These are phyloP conservation scores for Beauveria caledonica DNA, from an alignment of 2,329 filamentous ascomycete genomes.

Conservation along the genomic window DNA sequence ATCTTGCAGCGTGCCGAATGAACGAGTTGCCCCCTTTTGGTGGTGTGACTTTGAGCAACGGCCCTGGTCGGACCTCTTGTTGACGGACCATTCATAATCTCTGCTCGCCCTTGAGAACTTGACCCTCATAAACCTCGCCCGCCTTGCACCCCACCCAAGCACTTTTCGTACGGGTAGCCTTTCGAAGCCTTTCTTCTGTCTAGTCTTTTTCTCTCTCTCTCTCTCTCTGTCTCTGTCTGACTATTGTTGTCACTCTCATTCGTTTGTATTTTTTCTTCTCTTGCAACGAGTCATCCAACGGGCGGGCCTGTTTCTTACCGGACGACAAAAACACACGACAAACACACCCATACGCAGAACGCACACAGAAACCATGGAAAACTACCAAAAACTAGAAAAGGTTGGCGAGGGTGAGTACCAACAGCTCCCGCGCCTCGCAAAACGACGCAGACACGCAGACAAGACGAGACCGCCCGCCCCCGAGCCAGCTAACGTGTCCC, in stretches of 20 bases:
- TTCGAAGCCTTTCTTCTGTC: background rate
- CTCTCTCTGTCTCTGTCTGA: background rate
- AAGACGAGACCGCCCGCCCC: too few relatives aligned
- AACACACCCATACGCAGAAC: constrained; percentile 8
- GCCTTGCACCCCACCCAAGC: constrained; percentile 1
- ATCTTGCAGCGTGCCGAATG: background rate
- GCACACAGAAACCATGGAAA: constrained; percentile 58
- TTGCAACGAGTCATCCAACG: background rate
- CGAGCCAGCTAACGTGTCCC: background rate
- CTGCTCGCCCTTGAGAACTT: background rate
- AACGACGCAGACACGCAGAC: background rate
- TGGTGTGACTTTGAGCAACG: background rate
- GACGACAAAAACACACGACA: constrained; percentile 3
- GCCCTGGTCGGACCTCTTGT: background rate
- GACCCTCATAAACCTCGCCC: constrained; percentile 3
- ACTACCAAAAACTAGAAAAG: constrained; percentile 95
- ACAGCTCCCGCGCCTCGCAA: background rate
- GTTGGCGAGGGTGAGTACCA: constrained; percentile 73
- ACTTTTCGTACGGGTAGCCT: constrained; percentile 3
- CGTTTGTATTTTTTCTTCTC: background rate
- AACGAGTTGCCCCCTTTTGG: background rate
- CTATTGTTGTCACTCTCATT: background rate
- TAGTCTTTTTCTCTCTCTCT: background rate
- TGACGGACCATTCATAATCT: constrained; percentile 1
- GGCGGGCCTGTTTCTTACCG: constrained; percentile 8